Percentiles rank a stretch among this genome's conserved stretches.
Evolutionary conservation across 495 filamentous ascomycete genomes (phyloP).

Genomic region (Hypoxylon trugodes): DNA sequence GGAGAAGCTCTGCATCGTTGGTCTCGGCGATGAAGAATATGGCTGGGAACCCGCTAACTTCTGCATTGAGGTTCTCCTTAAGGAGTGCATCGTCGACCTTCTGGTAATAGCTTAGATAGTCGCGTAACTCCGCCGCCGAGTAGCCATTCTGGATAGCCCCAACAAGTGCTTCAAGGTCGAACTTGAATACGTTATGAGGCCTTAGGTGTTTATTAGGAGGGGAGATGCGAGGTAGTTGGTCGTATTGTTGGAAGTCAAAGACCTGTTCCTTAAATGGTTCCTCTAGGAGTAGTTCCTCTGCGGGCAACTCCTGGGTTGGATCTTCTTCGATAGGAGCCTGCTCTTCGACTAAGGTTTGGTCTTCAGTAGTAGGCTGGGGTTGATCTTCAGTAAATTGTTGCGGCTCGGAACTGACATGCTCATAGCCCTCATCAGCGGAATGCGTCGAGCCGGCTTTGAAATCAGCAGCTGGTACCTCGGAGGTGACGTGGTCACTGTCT

Average conservation of each 20-base stretch:
- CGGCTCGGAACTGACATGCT: not conserved
- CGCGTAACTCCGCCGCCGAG: slow-evolving; percentile 18
- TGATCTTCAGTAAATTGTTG: too few relatives aligned
- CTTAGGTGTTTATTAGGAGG: not conserved
- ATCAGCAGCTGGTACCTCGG: slow-evolving; percentile 12
- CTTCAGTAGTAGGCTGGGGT: too few relatives aligned
- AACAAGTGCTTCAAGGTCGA: slow-evolving; percentile 34
- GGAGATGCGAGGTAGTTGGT: slow-evolving; percentile 25
- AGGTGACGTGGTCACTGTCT: slow-evolving; percentile 11
- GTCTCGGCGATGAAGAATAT: slow-evolving; percentile 57
- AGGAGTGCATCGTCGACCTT: slow-evolving; percentile 11
- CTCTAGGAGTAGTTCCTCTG: too few relatives aligned
- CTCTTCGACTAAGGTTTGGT: too few relatives aligned
- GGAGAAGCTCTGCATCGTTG: slow-evolving; percentile 49
- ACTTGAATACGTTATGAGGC: slow-evolving; percentile 2
- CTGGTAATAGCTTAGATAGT: slow-evolving; percentile 41
- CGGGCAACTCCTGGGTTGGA: too few relatives aligned
- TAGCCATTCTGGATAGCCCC: slow-evolving; percentile 42
- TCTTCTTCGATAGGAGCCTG: too few relatives aligned
- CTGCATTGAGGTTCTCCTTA: slow-evolving; percentile 41
- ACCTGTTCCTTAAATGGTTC: too few relatives aligned
- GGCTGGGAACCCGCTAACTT: slow-evolving; percentile 47
- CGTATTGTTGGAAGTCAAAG: slow-evolving; percentile 20
- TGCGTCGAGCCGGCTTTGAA: slow-evolving; percentile 19
- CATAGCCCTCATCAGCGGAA: slow-evolving; percentile 18